Base-by-base conservation (phyloP, 345 rosid genomes). In the Salix arbutifolia region DNA sequence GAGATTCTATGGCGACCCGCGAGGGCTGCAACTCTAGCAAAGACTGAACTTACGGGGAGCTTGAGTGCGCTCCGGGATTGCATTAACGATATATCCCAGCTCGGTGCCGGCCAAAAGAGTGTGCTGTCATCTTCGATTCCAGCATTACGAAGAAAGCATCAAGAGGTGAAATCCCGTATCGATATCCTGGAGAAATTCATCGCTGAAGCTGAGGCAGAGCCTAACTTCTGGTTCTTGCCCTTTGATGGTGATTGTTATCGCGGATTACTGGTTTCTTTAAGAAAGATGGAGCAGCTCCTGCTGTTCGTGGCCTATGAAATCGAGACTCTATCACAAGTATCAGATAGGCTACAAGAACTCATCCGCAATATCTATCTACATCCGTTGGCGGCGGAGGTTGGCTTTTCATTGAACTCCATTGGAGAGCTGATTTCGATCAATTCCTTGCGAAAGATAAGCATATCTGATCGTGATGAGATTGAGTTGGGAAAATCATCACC, bases 1-100 rank as follows among this genome's bases (percentile, higher is more conserved):
- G 92, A 91, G 81, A 65, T 86, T 60, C 78, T 90, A 26, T 61
- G 83, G 73, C 80, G 85, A 2, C 94, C 91, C 1, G 73, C 83
- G 1, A 84, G 94, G 80, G 96, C 94, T 38, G 81, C 88, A 72
- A 87, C 85, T 31, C 85, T 85, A 11, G 91, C 97, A 14, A 88
- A 79, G 81, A 66, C 79, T 14, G 87, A 89, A 35, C 83, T 90
- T 76, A 82, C 83, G 2, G 17, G 26, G 50, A 82, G 85, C 78
- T 79, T 86, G 18, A 81, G 74, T 19, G 80, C 74, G 0, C 74
- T 87, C 61, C 30, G 56, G 25, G 84, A 74, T 33, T 82, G 83
- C 78, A 74, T 88, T 5, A 12, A 72, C 4, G 71, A 76, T 42
- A 53, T 86, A 48, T 77, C 67, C 78, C 48, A 12, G 4, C 80